Evolutionary conservation across 2,329 filamentous ascomycete species (phyloP), one percentile per base, ranked within the genome.

Genomic region (Daldinia sp.): DNA sequence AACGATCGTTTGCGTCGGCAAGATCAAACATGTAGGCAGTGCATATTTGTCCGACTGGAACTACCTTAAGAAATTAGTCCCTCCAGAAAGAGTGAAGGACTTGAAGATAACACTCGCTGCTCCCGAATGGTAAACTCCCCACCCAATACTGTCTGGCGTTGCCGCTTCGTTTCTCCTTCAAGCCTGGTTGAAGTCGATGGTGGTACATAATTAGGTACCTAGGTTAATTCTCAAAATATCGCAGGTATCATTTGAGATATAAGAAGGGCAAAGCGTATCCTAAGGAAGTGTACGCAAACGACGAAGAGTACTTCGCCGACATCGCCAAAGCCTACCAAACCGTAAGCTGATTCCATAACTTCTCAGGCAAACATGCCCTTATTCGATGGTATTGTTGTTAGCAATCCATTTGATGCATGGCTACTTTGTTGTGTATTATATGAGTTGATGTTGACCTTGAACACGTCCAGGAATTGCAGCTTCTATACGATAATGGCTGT

Each of bases 301-400:
- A 89, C 60, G 83, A 84, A 70, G 88, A 90, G 75, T 91, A 91
- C 76, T 91, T 90, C 75, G 82, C 81, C 53, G 89, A 90, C 70
- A 88, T 91, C 44, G 88, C 88, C 71, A 86, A 84, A 78, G 88
- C 89, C 15, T 91, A 90, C 59, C 73, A 72, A 44, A 74, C 74
- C 48, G 69, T 70, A 63, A 55, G 69, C 58, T 12, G 44, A 41
- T 39, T 7, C n/a, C 26, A n/a, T 15, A 35, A 10, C 12, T 13
- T 30, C 37, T 41, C n/a, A n/a, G 4, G 35, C 33, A 48, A 7
- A 76, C n/a, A 20, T 7, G 15, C 23, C 30, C 7, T 20, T 33
- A 4, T 46, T 12, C 4, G 5, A 15, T 26, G 6, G 18, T 26
- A n/a, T 6, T 35, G 33, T 7, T 6, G 7, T 35, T 35, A 10